These are phyloP conservation scores for Sisymbrium irio DNA, from an alignment of 345 rosid genomes.

Conservation along the genomic window DNA sequence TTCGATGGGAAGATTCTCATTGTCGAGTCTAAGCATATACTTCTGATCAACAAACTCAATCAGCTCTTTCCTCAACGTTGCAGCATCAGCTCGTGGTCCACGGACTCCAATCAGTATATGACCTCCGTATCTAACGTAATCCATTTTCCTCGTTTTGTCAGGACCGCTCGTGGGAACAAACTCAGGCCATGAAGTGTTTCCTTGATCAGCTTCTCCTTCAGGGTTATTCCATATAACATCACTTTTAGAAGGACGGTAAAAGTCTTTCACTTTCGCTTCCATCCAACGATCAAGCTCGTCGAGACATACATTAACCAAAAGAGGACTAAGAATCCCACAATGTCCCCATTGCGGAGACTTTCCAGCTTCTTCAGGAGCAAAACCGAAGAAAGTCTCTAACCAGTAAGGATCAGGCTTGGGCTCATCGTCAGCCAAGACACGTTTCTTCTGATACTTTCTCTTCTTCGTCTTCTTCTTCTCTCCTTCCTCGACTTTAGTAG, in stretches of 20 bases:
- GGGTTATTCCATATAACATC: conserved; percentile 96
- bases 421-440: conserved; percentile 93
- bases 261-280: conserved; percentile 84
- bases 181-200: conserved; percentile 98
- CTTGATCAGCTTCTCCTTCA: conserved; percentile 90
- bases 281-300: conserved; percentile 91
- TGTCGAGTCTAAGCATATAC: conserved; percentile 86
- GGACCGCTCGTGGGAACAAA: conserved; percentile 98
- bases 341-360: conserved; percentile 94
- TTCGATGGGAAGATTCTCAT: conserved; percentile 83
- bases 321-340: conserved; percentile 92
- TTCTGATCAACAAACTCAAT: conserved; percentile 92
- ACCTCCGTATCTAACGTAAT: conserved; percentile 81
- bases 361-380: conserved; percentile 96
- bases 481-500: conserved; percentile 47
- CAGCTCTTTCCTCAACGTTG: conserved; percentile 84
- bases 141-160: conserved; percentile 91
- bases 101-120: conserved; percentile 88
- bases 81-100: conserved; percentile 95
- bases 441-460: conserved; percentile 90
- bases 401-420: conserved; percentile 99
- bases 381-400: conserved; percentile 91
- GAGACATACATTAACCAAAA: conserved; percentile 79
- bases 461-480: conserved; percentile 81
- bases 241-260: conserved; percentile 79